Base-by-base conservation (phyloP, 202 grass and related monocot genomes). In the Panicum virgatum region DNA sequence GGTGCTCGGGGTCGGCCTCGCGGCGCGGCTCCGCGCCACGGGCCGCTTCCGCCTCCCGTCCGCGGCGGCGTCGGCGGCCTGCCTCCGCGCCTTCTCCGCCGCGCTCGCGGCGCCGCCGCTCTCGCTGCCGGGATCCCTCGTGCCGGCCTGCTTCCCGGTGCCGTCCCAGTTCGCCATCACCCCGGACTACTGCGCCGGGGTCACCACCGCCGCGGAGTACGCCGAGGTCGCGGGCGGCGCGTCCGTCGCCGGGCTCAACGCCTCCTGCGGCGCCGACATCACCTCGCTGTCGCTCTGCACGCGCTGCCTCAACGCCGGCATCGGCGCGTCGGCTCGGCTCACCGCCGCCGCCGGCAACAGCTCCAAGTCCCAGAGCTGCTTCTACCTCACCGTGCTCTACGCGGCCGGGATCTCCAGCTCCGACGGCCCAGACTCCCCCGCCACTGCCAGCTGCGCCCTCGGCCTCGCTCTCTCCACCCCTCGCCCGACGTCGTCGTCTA, bases 1-100 rank as follows among this genome's bases (percentile, higher is more conserved):
- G 62, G 34, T 98, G 44, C 26, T 96, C 54, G 90, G n/a, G 25
- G 84, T 96, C 46, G 91, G 86, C 53, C 63, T 91, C 22, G 86
- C 88, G 32, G 64, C 30, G 58, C 90, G 92, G 12, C 89, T 98
- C 51, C 89, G 68, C 13, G n/a, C 48, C 66, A 91, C 96, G 44
- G 89, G 92, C 65, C 67, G 22, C 5, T 98, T 98, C 86, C 86
- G 88, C 19, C 85, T 98, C 44, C 92, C 92, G 39, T 80, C 88
- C 22, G 62, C 69, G 14, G 0, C 20, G 34, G 81, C 90, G 59
- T 91, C 88, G 12, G 80, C 79, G 38, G 82, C 90, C 44, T 98
- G 96, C 74, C 66, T 93, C 66, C 29, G 45, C 13, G 84, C 62
- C 53, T 90, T 90, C 87, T 80, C 86, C 56, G 47, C 43, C 60